Percentiles rank a stretch among this genome's conserved stretches.
phyloP scores from a whole-genome alignment of 495 filamentous ascomycete genomes.

The Xylaria sp. region DNA sequence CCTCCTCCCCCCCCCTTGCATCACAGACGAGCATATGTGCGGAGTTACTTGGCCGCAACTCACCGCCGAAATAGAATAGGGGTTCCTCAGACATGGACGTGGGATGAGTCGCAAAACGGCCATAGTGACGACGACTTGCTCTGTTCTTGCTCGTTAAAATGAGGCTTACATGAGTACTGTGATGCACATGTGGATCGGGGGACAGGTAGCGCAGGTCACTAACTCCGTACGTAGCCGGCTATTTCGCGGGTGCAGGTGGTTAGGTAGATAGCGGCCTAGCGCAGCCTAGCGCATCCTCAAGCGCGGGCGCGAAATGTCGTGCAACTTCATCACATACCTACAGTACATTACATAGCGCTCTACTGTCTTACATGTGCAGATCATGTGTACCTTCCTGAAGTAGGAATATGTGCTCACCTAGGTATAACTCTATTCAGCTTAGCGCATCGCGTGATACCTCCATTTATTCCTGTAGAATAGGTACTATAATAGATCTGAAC shows the following conservation, averaged over 20 bases:
- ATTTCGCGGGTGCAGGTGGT: conserved; percentile 7
- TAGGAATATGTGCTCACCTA: too few species aligned
- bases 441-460: background rate
- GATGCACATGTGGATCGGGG: background rate
- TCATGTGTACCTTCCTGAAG: background rate
- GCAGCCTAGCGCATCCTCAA: conserved; percentile 16
- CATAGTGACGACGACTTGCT: background rate
- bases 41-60: background rate
- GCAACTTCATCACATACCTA: conserved; percentile 5
- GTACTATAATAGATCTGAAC: too few species aligned
- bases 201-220: background rate
- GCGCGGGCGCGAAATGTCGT: conserved; percentile 19
- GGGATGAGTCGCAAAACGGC: background rate
- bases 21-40: background rate
- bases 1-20: background rate
- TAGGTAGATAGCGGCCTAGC: conserved; percentile 11
- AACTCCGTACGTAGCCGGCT: background rate
- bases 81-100: background rate
- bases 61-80: background rate
- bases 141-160: background rate
- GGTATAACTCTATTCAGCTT: background rate
- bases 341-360: too few species aligned
- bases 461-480: background rate
- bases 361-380: background rate
- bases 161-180: background rate